Conservation (phyloP, 441 rosid species). For the Corymbia citriodora region DNA sequence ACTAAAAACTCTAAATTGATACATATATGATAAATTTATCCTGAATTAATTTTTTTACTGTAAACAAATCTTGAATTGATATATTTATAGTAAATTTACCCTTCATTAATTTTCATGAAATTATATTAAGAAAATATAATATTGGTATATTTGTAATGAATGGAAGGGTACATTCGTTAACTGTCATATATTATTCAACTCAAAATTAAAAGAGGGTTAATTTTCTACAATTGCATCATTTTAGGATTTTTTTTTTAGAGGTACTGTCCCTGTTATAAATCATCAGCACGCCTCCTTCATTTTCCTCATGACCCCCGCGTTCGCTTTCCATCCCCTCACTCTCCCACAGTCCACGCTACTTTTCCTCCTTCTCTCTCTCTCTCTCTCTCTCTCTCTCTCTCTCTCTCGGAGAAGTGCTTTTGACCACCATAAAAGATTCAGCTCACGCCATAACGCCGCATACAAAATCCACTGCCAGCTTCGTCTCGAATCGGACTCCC, state of each 20-base stretch:
- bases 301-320: neutral
- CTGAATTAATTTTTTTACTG: fast-evolving
- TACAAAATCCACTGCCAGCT: neutral
- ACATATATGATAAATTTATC: too few species aligned
- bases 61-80: too few species aligned
- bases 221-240: too few species aligned
- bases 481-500: neutral
- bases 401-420: neutral
- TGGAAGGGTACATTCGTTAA: fast-evolving
- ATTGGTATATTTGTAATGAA: fast-evolving
- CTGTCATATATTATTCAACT: fast-evolving
- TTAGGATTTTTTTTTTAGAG: too few species aligned
- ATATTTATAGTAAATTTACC: fast-evolving
- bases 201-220: too few species aligned
- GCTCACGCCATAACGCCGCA: constrained; percentile 15
- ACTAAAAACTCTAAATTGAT: fast-evolving
- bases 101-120: too few species aligned
- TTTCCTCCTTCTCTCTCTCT: neutral
- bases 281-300: neutral
- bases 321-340: neutral
- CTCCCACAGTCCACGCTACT: neutral
- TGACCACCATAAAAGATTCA: neutral
- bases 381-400: neutral
- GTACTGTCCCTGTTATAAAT: neutral
- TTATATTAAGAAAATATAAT: too few species aligned